Evolutionary conservation across 345 rosid genomes (phyloP).

Genomic region (Limnanthes douglasii): DNA sequence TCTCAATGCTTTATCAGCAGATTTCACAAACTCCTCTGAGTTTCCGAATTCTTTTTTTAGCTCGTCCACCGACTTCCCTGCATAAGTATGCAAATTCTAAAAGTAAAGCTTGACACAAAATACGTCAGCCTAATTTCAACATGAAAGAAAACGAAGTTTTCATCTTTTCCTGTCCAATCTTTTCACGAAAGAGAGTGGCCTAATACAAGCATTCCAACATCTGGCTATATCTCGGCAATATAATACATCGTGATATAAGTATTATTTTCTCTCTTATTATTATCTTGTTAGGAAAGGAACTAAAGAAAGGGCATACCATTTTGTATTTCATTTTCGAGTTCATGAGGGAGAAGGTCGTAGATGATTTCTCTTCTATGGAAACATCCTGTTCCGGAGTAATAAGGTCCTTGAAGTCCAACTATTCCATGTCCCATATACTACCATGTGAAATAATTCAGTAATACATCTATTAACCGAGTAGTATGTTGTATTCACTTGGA

Average conservation of each 20-base stretch:
- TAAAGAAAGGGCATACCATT: conserved; percentile 10
- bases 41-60: conserved; percentile 23
- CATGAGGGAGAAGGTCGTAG: conserved; percentile 26
- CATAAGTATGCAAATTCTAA: not conserved
- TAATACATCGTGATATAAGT: not conserved
- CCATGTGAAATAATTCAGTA: no score
- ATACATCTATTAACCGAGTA: no score
- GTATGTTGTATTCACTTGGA: no score
- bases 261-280: no score
- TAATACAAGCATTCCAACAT: no score
- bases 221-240: no score
- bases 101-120: no score
- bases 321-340: conserved; percentile 4
- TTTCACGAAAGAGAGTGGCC: no score
- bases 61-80: conserved; percentile 11
- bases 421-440: conserved; percentile 16
- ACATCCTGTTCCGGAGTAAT: conserved; percentile 41
- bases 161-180: no score
- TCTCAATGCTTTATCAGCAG: conserved; percentile 25
- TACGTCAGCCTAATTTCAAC: not conserved
- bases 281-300: conserved; percentile 7
- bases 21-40: conserved; percentile 23
- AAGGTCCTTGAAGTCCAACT: conserved; percentile 38
- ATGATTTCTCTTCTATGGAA: conserved; percentile 49
- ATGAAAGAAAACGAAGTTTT: not conserved